Percentiles rank a stretch among this genome's conserved stretches.
These are phyloP conservation scores for Curvularia sp. DNA, from an alignment of 2,329 filamentous ascomycete genomes.

Conservation along the genomic window DNA sequence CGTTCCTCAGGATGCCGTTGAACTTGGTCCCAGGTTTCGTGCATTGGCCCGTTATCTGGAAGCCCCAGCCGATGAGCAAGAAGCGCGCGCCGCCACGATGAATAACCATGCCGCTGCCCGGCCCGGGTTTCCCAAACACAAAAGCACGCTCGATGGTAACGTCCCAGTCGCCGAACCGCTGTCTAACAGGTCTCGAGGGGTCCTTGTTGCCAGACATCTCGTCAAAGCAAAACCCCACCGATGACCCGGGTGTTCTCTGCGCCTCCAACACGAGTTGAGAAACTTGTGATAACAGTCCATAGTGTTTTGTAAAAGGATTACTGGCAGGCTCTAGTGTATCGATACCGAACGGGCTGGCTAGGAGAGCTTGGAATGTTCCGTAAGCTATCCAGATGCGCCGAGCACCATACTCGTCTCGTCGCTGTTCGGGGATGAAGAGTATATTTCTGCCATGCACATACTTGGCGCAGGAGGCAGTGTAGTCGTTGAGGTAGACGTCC, in stretches of 20 bases:
- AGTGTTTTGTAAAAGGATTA: constrained; percentile 50
- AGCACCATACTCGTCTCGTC: constrained; percentile 54
- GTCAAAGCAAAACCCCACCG: constrained; percentile 56
- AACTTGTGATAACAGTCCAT: constrained; percentile 50
- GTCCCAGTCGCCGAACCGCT: constrained; percentile 47
- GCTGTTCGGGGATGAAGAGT: constrained; percentile 62
- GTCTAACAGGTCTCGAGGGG: constrained; percentile 40
- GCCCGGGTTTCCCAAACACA: constrained; percentile 55
- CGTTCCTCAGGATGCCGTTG: constrained; percentile 54
- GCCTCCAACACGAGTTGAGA: constrained; percentile 51
- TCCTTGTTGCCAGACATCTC: constrained; percentile 40
- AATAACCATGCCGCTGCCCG: constrained; percentile 56
- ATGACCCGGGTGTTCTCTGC: constrained; percentile 35
- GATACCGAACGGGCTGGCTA: constrained; percentile 46
- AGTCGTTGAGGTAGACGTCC: constrained; percentile 60
- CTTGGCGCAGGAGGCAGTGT: constrained; percentile 54
- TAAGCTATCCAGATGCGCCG: constrained; percentile 39
- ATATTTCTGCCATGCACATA: constrained; percentile 56
- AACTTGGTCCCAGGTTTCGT: constrained; percentile 46
- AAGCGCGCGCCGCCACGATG: constrained; percentile 51
- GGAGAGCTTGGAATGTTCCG: constrained; percentile 30
- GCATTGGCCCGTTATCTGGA: constrained; percentile 49
- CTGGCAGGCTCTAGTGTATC: constrained; percentile 50
- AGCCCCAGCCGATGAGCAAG: constrained; percentile 57
- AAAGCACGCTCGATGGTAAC: constrained; percentile 55